Evolutionary conservation across 2,329 filamentous ascomycete genomes (phyloP).

Genomic region (Colletotrichum incanum): DNA sequence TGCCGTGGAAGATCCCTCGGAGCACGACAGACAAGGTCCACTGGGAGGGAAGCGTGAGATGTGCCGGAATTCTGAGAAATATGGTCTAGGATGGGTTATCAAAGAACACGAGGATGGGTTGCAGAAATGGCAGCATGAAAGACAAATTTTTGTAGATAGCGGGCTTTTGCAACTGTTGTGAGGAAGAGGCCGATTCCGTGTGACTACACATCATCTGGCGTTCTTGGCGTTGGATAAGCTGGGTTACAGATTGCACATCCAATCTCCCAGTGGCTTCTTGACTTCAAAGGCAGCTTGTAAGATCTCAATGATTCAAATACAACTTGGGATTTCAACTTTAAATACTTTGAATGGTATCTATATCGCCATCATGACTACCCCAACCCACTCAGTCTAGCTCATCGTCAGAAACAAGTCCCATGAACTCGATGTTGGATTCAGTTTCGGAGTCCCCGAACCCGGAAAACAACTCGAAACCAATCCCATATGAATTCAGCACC

Average conservation of each 20-base stretch:
- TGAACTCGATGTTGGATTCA: background rate
- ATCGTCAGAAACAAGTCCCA: no score
- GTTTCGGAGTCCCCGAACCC: background rate
- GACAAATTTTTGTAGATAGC: background rate
- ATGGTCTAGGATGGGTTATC: background rate
- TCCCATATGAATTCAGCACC: background rate
- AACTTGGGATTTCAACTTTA: no score
- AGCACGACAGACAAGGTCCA: background rate
- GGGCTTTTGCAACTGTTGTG: background rate
- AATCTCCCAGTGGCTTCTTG: no score
- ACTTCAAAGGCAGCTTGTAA: no score
- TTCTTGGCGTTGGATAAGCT: background rate
- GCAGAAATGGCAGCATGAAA: background rate
- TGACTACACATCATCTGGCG: background rate
- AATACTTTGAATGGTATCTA: no score
- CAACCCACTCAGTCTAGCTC: no score
- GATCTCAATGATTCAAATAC: no score
- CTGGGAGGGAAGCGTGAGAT: background rate
- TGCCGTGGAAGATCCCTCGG: constrained; percentile 14
- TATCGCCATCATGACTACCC: no score
- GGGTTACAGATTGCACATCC: no score
- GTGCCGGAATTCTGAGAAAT: background rate
- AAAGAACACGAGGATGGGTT: background rate
- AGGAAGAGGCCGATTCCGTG: no score
- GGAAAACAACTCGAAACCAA: background rate